Conservation (phyloP, 371 early-diverging fungal species). For the Dichotomocladium elegans region DNA sequence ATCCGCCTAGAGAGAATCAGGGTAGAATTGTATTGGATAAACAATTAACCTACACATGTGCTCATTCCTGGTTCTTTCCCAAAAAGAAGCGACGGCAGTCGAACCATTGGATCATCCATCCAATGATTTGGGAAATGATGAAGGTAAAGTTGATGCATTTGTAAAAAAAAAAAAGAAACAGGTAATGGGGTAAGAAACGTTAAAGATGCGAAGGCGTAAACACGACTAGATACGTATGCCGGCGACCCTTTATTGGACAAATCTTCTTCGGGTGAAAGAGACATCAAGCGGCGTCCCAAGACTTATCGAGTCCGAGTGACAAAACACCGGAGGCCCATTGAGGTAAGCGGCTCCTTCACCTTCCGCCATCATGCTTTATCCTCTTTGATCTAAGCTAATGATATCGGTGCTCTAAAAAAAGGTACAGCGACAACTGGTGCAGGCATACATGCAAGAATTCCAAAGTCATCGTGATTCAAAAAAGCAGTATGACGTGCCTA, state of each 20-base stretch:
- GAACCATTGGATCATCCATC: not conserved
- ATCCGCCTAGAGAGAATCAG: too few relatives aligned
- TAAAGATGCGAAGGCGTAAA: not conserved
- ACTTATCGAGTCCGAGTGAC: conserved; percentile 6
- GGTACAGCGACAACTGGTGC: conserved; percentile 7
- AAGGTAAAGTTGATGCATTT: not conserved
- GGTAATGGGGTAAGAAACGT: not conserved
- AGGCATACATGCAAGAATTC: conserved; percentile 9
- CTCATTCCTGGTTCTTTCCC: too few relatives aligned
- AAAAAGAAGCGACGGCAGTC: too few relatives aligned
- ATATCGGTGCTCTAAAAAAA: too few relatives aligned
- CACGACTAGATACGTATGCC: not conserved
- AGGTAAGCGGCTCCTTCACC: too few relatives aligned
- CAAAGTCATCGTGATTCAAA: too few relatives aligned
- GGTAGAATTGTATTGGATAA: too few relatives aligned
- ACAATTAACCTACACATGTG: too few relatives aligned
- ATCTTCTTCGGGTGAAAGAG: not conserved
- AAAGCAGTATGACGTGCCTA: too few relatives aligned
- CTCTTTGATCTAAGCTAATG: too few relatives aligned
- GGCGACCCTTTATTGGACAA: too few relatives aligned
- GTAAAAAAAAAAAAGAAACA: not conserved
- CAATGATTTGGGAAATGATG: not conserved
- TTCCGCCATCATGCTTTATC: too few relatives aligned
- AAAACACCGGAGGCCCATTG: conserved; percentile 2
- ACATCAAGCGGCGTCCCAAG: conserved; percentile 3